A percentile compares a stretch with the other conserved stretches of the same genome.
These are phyloP conservation scores for Parmelia sp. DNA, from an alignment of 495 filamentous ascomycete species.

Conservation along the genomic window DNA sequence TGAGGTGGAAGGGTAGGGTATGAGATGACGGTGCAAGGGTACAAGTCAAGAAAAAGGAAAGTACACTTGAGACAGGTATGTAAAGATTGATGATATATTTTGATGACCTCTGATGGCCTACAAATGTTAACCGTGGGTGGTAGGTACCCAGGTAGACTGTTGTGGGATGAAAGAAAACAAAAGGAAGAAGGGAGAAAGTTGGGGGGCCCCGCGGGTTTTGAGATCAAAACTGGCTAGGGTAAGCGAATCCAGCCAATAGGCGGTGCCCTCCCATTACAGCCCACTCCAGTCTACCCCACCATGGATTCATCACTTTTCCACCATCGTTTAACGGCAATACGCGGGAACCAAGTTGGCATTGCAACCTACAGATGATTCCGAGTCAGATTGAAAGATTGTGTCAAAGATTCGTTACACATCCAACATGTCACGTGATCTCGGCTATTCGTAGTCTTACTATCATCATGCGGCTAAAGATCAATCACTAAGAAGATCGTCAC, in stretches of 20 bases:
- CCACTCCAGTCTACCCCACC: slow-evolving; percentile 9
- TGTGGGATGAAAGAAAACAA: slow-evolving; percentile 15
- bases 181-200: slow-evolving; percentile 16
- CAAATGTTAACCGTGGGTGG: slow-evolving; percentile 4
- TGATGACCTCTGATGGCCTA: slow-evolving; percentile 12
- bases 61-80: background rate
- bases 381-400: background rate
- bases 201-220: slow-evolving; percentile 22
- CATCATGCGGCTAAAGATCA: background rate
- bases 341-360: background rate
- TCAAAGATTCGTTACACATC: background rate
- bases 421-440: slow-evolving; percentile 8
- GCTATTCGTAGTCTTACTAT: background rate
- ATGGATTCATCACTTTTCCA: background rate
- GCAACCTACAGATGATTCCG: background rate
- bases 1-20: slow-evolving; percentile 6
- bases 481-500: background rate
- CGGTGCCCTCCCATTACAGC: background rate
- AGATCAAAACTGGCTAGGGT: slow-evolving; percentile 20
- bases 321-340: background rate
- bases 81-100: background rate
- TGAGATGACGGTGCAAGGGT: background rate
- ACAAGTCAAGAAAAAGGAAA: slow-evolving; percentile 3
- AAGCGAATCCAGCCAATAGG: slow-evolving; percentile 22
- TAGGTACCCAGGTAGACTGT: slow-evolving; percentile 5